Base-by-base conservation (phyloP, 495 filamentous ascomycete species). In the Penicillium cosmopolitanum region DNA sequence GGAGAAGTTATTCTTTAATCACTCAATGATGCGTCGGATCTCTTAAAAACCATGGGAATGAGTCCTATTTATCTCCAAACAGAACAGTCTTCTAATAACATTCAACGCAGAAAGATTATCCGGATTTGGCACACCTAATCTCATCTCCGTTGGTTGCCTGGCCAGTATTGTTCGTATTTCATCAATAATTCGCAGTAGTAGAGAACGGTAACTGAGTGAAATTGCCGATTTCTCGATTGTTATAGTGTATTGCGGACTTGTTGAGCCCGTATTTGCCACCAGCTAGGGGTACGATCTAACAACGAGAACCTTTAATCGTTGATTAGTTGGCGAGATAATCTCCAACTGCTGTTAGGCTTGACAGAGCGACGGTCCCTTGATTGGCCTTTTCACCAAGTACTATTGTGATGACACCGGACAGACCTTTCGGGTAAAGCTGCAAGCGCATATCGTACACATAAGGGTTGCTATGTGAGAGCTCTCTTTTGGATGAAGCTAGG, bases 11-110 rank as follows among this genome's bases (percentile, higher is more conserved):
- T 40, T 40, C 36, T 13, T n/a, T 40, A 40, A 40, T 40, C n/a
- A 40, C 36, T 13, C 36, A 40, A 40, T 40, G 36, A 40, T 40
- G n/a, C 36, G n/a, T 40, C n/a, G 36, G 36, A 40, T 40, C 36
- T 40, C 36, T 40, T 40, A 40, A 40, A 40, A 40, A 40, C 36
- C 36, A 40, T n/a, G n/a, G 36, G 36, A 40, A 12, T 40, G 36
- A 40, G 11, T 40, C 36, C 36, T 40, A 12, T 40, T 40, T 40
- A 13, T 40, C n/a, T 40, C 9, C 36, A 12, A 40, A n/a, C n/a
- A n/a, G 36, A 40, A 40, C 36, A 40, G 12, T 40, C n/a, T n/a
- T 40, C 11, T 13, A 40, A 40, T 13, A 40, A 40, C n/a, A 12
- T 10, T n/a, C 36, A 40, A 40, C 25, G 25, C 1, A 5, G 25